Conservation (phyloP, 148 eudicot species). For the Cornus kousa region DNA sequence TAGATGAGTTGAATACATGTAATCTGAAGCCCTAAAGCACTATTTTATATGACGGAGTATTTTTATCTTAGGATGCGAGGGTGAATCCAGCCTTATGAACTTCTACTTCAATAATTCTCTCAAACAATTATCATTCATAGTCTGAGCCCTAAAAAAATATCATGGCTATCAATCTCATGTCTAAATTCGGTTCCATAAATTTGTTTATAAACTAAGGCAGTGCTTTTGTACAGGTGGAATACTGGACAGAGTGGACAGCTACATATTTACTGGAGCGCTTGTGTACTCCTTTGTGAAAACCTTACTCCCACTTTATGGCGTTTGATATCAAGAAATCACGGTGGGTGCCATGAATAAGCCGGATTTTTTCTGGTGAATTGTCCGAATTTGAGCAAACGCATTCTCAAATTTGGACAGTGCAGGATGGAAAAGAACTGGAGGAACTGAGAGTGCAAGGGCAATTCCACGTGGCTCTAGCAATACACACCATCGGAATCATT, state of each 20-base stretch:
- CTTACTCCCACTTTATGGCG: constrained; percentile 67
- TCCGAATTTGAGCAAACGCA: neutral
- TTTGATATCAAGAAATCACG: constrained; percentile 32
- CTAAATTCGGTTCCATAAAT: neutral
- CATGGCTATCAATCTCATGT: neutral
- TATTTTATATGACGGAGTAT: no score
- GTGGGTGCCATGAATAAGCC: neutral
- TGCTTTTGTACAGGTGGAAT: constrained; percentile 72
- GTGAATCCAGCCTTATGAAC: neutral
- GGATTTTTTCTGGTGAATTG: neutral
- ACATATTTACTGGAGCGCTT: constrained; percentile 92
- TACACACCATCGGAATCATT: no score
- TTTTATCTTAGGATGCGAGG: neutral
- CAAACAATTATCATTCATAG: neutral
- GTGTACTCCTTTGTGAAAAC: constrained; percentile 75
- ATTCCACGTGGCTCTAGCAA: neutral
- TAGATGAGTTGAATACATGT: no score
- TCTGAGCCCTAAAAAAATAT: neutral
- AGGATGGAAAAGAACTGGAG: neutral
- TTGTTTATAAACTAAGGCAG: neutral
- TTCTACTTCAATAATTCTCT: neutral
- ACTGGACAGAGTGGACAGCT: constrained; percentile 92
- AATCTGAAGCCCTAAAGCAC: no score
- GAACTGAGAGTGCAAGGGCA: neutral
- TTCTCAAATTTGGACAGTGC: neutral